Base-by-base conservation (phyloP, 1,284 basidiomycete species). In the Pulveroboletus sp. region DNA sequence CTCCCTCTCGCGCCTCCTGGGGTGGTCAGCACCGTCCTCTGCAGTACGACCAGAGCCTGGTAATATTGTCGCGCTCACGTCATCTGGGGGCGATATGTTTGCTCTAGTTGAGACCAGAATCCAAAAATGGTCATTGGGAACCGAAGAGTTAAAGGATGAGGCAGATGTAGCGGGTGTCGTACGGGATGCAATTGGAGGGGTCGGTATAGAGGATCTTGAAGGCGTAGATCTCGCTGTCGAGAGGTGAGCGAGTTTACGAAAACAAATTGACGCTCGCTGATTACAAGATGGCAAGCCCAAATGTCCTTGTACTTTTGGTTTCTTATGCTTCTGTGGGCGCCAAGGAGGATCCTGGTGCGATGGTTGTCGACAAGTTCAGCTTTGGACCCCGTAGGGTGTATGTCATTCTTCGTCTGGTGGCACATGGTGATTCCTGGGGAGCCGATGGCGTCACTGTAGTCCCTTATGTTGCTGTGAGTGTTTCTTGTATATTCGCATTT, bases 401-500 rank as follows among this genome's bases (percentile, higher is more conserved):
- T 69, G 81, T 84, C 18, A 73, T 91, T 40, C 75, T 82, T 10
- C 77, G 78, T 52, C 62, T 90, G 12, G 62, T 71, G 20, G 48
- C 57, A 24, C 66, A 72, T 29, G 55, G 59, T 24, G 64, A 72
- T 42, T 60, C 59, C 5, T 72, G 69, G 68, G 60, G 66, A 10
- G 61, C 60, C 20, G 59, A 67, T 48, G 74, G 74, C 15, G 71
- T 86, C 31, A 81, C 77, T 43, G 77, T 76, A 36, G 83, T 92
- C 8, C 89, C 89, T 18, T 91, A 91, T 66, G 85, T 91, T 70
- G 86, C 83, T 57, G 90, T 91, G 63, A 66, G 86, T 72, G 24
- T 59, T 20, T 57, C 44, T 56, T 56, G 44, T n/a, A 17, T 40
- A 28, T 20, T 36, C 47, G 5, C n/a, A 33, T 50, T 52, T 2